These are phyloP conservation scores for Zanthoxylum bungeanum DNA, from an alignment of 345 rosid genomes.

Conservation along the genomic window DNA sequence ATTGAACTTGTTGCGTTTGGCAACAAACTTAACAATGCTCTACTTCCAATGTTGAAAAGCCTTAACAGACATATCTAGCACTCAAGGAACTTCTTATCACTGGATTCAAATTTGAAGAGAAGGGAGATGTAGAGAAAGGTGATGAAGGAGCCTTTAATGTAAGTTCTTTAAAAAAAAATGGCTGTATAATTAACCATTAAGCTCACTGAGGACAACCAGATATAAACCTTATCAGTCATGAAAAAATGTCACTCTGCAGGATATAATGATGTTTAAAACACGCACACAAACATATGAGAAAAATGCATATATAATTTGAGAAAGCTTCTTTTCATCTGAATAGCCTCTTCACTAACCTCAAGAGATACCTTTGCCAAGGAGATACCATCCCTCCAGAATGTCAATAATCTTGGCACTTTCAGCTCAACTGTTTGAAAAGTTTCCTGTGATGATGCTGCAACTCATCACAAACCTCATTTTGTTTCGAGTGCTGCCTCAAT, in stretches of 20 bases:
- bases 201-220: no score
- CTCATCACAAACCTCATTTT: neutral
- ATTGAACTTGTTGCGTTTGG: neutral
- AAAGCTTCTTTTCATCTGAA: conserved; percentile 14
- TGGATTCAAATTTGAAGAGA: neutral
- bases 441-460: neutral
- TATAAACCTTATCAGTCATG: neutral
- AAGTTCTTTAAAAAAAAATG: neutral
- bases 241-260: neutral
- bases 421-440: neutral
- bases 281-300: neutral
- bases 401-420: neutral
- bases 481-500: neutral
- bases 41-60: no score
- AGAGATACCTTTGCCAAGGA: conserved; percentile 12
- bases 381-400: neutral
- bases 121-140: neutral
- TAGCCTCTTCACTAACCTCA: conserved; percentile 22
- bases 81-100: neutral
- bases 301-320: conserved; percentile 18
- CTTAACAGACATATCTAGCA: no score
- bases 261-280: neutral
- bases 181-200: neutral
- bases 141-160: neutral
- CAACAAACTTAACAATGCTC: neutral